A percentile compares a stretch with the other conserved stretches of the same genome.
These are phyloP conservation scores for Domatiomyces globalis DNA, from an alignment of 2,329 filamentous ascomycete genomes.

Conservation along the genomic window DNA sequence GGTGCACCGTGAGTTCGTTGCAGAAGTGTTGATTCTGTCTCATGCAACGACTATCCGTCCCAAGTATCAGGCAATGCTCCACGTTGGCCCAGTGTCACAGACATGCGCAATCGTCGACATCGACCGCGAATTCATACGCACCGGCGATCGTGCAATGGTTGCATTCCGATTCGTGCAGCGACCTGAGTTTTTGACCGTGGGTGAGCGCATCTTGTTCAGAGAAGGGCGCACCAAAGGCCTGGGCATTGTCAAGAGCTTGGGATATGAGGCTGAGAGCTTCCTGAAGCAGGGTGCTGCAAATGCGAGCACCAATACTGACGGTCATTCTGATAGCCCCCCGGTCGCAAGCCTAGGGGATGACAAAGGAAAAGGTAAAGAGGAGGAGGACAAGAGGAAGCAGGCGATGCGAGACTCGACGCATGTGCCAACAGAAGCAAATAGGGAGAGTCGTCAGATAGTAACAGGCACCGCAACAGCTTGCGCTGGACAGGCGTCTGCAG, in stretches of 20 bases:
- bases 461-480: too few relatives aligned
- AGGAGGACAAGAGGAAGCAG: conserved; percentile 5
- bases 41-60: conserved; percentile 95
- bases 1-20: conserved; percentile 62
- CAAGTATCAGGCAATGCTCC: conserved; percentile 95
- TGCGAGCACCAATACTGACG: neutral
- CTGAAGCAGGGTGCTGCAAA: conserved; percentile 22
- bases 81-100: conserved; percentile 87
- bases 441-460: neutral
- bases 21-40: conserved; percentile 82
- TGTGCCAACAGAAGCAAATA: neutral
- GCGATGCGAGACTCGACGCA: neutral
- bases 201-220: conserved; percentile 80
- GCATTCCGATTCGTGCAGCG: conserved; percentile 90
- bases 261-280: conserved; percentile 57
- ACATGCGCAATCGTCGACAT: conserved; percentile 97
- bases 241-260: conserved; percentile 82
- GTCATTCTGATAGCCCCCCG: neutral
- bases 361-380: neutral
- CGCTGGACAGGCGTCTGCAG: too few relatives aligned
- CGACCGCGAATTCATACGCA: conserved; percentile 86
- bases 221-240: conserved; percentile 91
- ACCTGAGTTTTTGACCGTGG: conserved; percentile 79
- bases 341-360: neutral
- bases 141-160: conserved; percentile 83